A percentile compares a stretch with the other conserved stretches of the same genome.
Conservation (phyloP, 805 yeast genomes). For the Tetrapisispora nanseiensis region DNA sequence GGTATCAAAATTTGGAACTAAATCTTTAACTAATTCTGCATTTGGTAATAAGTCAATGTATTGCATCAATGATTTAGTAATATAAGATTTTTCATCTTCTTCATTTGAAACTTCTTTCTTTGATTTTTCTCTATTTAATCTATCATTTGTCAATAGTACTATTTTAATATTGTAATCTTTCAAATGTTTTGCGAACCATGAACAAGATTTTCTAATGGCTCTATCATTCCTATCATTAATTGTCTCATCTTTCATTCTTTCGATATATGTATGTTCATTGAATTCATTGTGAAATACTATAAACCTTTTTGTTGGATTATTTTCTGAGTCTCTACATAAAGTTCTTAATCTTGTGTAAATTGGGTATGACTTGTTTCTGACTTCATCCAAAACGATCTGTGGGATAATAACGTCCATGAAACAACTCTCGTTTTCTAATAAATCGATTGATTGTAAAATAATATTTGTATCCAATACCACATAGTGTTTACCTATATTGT, state of each 20-base stretch:
- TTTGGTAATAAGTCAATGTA: conserved; percentile 66
- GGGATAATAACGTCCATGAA: conserved; percentile 90
- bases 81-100: conserved; percentile 18
- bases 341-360: conserved; percentile 77
- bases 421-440: conserved; percentile 65
- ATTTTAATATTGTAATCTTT: conserved; percentile 34
- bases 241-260: conserved; percentile 53
- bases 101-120: conserved; percentile 32
- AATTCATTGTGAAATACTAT: conserved; percentile 92
- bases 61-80: conserved; percentile 50
- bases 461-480: conserved; percentile 82
- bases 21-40: conserved; percentile 64
- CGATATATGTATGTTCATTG: conserved; percentile 55
- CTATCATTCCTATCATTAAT: conserved; percentile 88
- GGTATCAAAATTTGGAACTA: conserved; percentile 51
- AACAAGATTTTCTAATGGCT: conserved; percentile 66
- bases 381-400: conserved; percentile 91
- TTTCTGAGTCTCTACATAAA: conserved; percentile 45
- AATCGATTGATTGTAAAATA: conserved; percentile 78
- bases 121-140: conserved; percentile 52
- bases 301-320: conserved; percentile 64
- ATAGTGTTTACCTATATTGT: conserved; percentile 60
- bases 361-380: conserved; percentile 77
- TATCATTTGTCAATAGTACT: conserved; percentile 69
- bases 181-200: conserved; percentile 67